Percentiles rank a stretch among this genome's conserved stretches.
phyloP scores from a whole-genome alignment of 257 asterid genomes.

The Plantago elongata region DNA sequence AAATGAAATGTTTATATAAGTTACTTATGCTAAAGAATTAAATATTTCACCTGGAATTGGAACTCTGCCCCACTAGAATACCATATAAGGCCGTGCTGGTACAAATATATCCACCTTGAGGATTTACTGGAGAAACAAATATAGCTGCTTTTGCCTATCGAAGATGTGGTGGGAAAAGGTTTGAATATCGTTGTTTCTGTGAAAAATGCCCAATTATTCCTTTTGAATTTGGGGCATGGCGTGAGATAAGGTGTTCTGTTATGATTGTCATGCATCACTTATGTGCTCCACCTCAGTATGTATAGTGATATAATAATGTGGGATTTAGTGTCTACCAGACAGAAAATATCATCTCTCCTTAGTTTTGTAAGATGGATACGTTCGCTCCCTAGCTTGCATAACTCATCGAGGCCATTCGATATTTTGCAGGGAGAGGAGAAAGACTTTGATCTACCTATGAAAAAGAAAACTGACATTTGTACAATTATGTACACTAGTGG shows the following conservation, averaged over 20 bases:
- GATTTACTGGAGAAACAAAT: neutral
- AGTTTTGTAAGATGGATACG: constrained; percentile 4
- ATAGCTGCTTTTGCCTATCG: neutral
- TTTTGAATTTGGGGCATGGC: neutral
- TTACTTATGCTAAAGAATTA: too few species aligned
- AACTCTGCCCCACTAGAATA: too few species aligned
- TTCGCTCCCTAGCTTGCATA: neutral
- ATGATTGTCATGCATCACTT: neutral
- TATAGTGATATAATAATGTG: neutral
- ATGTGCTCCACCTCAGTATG: neutral
- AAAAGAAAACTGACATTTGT: constrained; percentile 45
- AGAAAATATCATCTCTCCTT: neutral
- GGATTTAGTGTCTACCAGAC: neutral
- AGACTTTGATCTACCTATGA: constrained; percentile 46
- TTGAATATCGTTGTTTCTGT: neutral
- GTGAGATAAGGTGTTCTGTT: neutral
- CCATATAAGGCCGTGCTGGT: too few species aligned
- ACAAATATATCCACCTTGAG: too few species aligned
- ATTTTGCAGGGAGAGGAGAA: constrained; percentile 41
- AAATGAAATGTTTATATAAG: too few species aligned
- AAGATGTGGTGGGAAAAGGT: constrained; percentile 1
- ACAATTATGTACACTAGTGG: constrained; percentile 66
- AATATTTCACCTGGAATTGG: too few species aligned
- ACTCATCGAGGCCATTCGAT: neutral
- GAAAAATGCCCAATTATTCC: neutral